Base-by-base conservation (phyloP, 2,329 filamentous ascomycete genomes). In the Corniculantispora saksenae region DNA sequence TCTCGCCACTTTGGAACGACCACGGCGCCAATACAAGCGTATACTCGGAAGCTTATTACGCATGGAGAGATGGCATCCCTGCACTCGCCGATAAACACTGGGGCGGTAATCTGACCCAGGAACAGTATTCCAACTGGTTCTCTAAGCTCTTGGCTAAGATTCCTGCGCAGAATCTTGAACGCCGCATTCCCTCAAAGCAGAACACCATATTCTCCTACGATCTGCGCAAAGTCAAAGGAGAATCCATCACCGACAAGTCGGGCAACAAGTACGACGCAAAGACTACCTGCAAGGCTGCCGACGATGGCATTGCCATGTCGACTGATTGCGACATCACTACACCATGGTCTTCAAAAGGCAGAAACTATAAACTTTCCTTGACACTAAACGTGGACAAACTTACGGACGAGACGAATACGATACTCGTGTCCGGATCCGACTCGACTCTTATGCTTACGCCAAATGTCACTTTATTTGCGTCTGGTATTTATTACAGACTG, bases 331-430 rank as follows among this genome's bases (percentile, higher is more conserved):
- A 73, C 3, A 64, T 86, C 1, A 72, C 66, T 1, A 86, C 83
- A 0, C 83, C 83, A 0, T 71, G 85, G 10, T 72, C 73, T 0
- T 83, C 82, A 40, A 88, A 88, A 70, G 86, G 86, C 2, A 78
- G 83, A 65, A 78, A 86, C 69, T 88, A 88, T 71, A 85, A 82
- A 0, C 77, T 88, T 1, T 77, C 80, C 0, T 76, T 87, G 17
- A 73, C 76, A 0, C 68, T 84, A 7, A 73, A 69, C 19, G 47
- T 79, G 10, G 68, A 72, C n/a, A 70, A 74, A 1, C 73, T 79
- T 1, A 69, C 68, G 0, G 71, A 73, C 15, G 63, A 69, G 2
- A 73, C 70, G 2, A 78, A 79, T 38, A 78, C 77, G 0, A 79
- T 75, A 2, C 71, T 83, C 21, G 73, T 83, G n/a, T 70, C 74